These are phyloP conservation scores for Fusarium euwallaceae DNA, from an alignment of 2,329 filamentous ascomycete species.

Conservation along the genomic window DNA sequence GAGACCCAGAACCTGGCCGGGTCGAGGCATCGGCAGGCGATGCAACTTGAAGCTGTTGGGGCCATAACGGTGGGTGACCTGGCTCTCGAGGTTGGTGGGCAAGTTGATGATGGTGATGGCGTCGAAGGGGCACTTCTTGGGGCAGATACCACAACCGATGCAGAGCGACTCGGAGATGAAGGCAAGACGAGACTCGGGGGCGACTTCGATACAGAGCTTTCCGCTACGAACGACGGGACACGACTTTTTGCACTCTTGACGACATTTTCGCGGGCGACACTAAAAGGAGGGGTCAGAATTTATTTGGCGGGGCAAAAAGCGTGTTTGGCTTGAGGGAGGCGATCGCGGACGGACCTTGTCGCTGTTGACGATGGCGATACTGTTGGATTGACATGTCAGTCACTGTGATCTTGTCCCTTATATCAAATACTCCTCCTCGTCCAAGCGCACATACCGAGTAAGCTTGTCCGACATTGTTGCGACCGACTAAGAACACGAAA, in stretches of 20 bases:
- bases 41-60: slow-evolving; percentile 99
- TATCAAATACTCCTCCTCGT: neutral
- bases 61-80: slow-evolving; percentile 98
- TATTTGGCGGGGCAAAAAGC: slow-evolving; percentile 43
- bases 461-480: slow-evolving; percentile 89
- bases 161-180: slow-evolving; percentile 97
- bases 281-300: slow-evolving; percentile 48
- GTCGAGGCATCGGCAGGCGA: slow-evolving; percentile 93
- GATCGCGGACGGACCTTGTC: slow-evolving; percentile 79
- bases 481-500: slow-evolving; percentile 31
- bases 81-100: slow-evolving; percentile 97
- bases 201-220: slow-evolving; percentile 97
- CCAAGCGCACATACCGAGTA: slow-evolving; percentile 78
- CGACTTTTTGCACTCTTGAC: slow-evolving; percentile 99
- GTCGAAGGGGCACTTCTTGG: slow-evolving; percentile 98
- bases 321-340: slow-evolving; percentile 20
- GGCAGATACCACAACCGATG: slow-evolving; percentile 99
- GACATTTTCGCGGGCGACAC: slow-evolving; percentile 78
- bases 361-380: slow-evolving; percentile 98
- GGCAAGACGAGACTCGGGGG: slow-evolving; percentile 88
- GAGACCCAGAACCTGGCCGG: slow-evolving; percentile 93
- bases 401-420: neutral
- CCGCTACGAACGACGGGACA: slow-evolving; percentile 97
- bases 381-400: slow-evolving; percentile 55
- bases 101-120: slow-evolving; percentile 99